Base-by-base conservation (phyloP, 148 eudicot species). In the Vaccinium vitisidaea region DNA sequence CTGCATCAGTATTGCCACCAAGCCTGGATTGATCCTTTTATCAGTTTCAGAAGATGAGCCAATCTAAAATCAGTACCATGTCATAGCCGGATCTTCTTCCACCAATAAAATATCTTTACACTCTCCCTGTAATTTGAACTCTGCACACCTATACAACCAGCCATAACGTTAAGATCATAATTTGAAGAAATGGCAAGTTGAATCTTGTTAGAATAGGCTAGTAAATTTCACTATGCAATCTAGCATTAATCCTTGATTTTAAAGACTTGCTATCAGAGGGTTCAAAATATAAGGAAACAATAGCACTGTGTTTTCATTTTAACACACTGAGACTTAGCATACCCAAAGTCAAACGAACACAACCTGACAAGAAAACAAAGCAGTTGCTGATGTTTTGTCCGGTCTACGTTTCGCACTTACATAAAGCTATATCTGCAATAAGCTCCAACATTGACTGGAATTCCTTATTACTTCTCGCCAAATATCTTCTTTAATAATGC, bases 1-100 rank as follows among this genome's bases (percentile, higher is more conserved):
- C 69, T 8, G 11, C 27, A 63, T n/a, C 69, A 0, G 11, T 21
- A 2, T 63, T n/a, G 25, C 27, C 25, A 63, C 27, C 69, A 63
- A 63, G 25, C 12, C 27, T n/a, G 25, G 69, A 63, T 63, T 10
- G 1, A 63, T 63, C 69, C 69, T 63, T 63, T 7, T 63, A 63
- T 18, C 25, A 6, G 2, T 6, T 59, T 59, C 65, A 59, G 65
- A 59, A 59, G 54, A 50, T 10, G 54, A 50, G 54, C 12, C 54
- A 50, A 50, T 50, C 54, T 50, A 50, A 50, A 50, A 50, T 50
- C 54, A 59, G 65, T 5, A 59, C n/a, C 65, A 59, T 19, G 23
- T 59, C 65, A 59, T 59, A 59, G 65, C 65, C 69, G 69, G 69
- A 63, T 63, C 80, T 50, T 55, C 56, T 55, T 79, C 82, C 67